Percentiles rank a stretch among this genome's conserved stretches.
Evolutionary conservation across 352 stramenopile species (phyloP).

Genomic region (Globisporangium yorkense): DNA sequence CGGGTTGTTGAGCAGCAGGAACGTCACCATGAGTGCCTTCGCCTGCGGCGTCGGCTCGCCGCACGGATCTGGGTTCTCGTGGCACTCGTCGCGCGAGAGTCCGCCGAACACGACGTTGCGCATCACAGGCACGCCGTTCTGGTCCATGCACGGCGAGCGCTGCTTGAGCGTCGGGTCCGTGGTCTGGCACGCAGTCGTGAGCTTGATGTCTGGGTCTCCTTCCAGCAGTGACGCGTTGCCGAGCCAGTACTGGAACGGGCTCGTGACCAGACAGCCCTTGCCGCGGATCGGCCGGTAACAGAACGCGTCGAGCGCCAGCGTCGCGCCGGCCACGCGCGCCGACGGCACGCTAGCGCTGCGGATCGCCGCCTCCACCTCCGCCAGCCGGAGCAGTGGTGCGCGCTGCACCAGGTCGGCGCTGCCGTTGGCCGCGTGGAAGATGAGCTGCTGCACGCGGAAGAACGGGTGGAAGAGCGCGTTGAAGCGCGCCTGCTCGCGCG

Average conservation of each 20-base stretch:
- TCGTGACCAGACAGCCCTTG: slow-evolving; percentile 79
- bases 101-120: slow-evolving; percentile 85
- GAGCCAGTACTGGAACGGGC: slow-evolving; percentile 78
- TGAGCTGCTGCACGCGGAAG: slow-evolving; percentile 84
- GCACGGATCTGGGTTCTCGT: slow-evolving; percentile 80
- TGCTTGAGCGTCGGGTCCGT: slow-evolving; percentile 45
- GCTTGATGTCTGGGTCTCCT: slow-evolving; percentile 74
- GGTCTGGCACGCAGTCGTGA: slow-evolving; percentile 86
- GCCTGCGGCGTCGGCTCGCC: slow-evolving; percentile 70
- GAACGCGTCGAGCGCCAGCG: slow-evolving; percentile 55
- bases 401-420: slow-evolving; percentile 54
- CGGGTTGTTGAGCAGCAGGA: slow-evolving; percentile 77
- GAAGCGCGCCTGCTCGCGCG: slow-evolving; percentile 65
- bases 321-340: slow-evolving; percentile 19
- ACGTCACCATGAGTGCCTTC: slow-evolving; percentile 81
- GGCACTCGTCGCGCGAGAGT: slow-evolving; percentile 47
- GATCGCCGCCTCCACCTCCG: slow-evolving; percentile 63
- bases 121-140: slow-evolving; percentile 89
- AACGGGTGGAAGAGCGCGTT: slow-evolving; percentile 79
- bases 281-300: slow-evolving; percentile 74
- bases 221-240: slow-evolving; percentile 48
- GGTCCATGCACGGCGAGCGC: slow-evolving; percentile 77
- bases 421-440: slow-evolving; percentile 59
- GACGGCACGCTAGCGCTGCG: slow-evolving; percentile 20
- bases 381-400: slow-evolving; percentile 50